Evolutionary conservation across 1,284 basidiomycete genomes (phyloP).

Genomic region (Ustilago bromivora): DNA sequence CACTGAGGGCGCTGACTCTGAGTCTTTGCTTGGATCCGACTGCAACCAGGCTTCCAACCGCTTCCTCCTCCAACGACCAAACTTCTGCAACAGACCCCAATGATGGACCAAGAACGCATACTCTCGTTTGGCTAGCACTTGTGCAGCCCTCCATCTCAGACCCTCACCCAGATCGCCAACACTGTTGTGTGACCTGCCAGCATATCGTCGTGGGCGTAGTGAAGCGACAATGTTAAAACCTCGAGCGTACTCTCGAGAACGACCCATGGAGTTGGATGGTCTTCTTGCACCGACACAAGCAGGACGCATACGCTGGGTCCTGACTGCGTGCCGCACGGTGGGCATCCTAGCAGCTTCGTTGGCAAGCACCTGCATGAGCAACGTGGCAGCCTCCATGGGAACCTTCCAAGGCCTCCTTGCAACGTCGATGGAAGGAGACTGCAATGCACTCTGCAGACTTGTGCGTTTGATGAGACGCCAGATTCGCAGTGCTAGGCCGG

Average conservation of each 20-base stretch:
- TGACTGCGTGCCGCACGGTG: conserved; percentile 1
- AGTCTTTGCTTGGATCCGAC: neutral
- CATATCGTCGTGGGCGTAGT: conserved; percentile 14
- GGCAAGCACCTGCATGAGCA: conserved; percentile 51
- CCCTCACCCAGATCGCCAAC: conserved; percentile 25
- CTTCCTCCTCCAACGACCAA: conserved; percentile 19
- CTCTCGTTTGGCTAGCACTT: conserved; percentile 29
- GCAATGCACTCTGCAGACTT: conserved; percentile 39
- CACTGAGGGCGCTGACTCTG: neutral
- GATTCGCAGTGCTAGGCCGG: conserved; percentile 48
- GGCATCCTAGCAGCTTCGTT: conserved; percentile 31
- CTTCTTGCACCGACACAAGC: neutral
- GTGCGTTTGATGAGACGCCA: conserved; percentile 58
- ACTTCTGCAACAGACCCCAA: conserved; percentile 21
- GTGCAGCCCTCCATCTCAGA: conserved; percentile 33
- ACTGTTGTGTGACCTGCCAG: neutral
- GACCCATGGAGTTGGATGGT: neutral
- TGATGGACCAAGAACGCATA: conserved; percentile 37
- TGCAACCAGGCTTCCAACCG: conserved; percentile 18
- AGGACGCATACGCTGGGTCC: conserved; percentile 5
- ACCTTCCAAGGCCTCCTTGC: conserved; percentile 37
- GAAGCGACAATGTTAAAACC: conserved; percentile 44
- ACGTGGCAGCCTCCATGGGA: conserved; percentile 46
- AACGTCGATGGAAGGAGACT: conserved; percentile 18
- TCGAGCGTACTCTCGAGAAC: conserved; percentile 17